Base-by-base conservation (phyloP, 208 protist genomes). In the Crithidia thermophila region DNA sequence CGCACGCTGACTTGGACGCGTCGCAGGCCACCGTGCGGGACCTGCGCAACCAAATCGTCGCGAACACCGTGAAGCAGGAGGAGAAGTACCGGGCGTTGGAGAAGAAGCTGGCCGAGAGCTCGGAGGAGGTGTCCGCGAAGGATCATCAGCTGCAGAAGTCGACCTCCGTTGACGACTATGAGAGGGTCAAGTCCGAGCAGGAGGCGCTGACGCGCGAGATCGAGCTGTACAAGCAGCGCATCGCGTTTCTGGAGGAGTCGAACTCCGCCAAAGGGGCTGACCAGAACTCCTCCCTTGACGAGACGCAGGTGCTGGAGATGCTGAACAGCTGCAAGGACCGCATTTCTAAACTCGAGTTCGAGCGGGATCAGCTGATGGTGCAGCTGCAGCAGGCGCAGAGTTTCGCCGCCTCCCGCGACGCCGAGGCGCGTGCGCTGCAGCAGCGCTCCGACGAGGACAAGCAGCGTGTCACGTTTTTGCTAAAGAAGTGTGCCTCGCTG, bases 381-480 rank as follows among this genome's bases (percentile, higher is more conserved):
- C 72, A 82, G 40, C 62, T 94, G n/a, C 59, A 83, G 47, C 77
- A 91, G 74, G 68, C 71, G 0, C 70, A 84, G 60, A 34, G 55
- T 20, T 78, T 76, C 57, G 72, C 71, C 11, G 73, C 62, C 11
- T 39, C 72, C 14, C 72, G 75, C 42, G 79, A 90, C 50, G 47
- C 79, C 50, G 84, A 93, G 50, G 56, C 68, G 1, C 66, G 73
- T 20, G 62, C 79, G 20, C 52, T 83, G 37, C 70, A 81, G 47
- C 79, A 79, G 25, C 58, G 75, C 30, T 58, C 75, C 45, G 73
- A 79, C 18, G 87, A 93, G 31, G 87, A 93, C 59, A 90, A 94
- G 66, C 81, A 94, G 71, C 90, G 90, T 34, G 80, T 94, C 28
- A 72, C 75, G 8, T 93, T 91, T 49, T 61, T 96, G 9, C 42